Base-by-base conservation (phyloP, 225 moss, liverwort and hornwort genomes). In the Asterella californica region DNA sequence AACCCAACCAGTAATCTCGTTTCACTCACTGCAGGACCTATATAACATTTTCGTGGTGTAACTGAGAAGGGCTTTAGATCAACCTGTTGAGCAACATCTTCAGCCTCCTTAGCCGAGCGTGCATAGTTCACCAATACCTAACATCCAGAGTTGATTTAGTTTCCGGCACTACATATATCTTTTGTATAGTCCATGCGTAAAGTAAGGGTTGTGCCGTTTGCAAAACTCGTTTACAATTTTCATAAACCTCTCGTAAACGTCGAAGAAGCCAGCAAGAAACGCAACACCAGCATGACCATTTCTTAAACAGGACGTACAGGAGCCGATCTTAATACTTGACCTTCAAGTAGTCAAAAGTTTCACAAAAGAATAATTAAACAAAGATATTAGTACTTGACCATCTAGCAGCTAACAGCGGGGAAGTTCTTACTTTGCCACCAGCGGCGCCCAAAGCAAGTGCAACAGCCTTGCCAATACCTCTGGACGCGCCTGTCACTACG, bases 111-210 rank as follows among this genome's bases (percentile, higher is more conserved):
- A 0, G 88, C 76, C 61, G 96, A 96, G 75, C 94, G 91, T 63
- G 94, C 90, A 59, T 96, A 96, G 82, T 94, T 96, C 50, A 96
- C 94, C 75, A 96, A 48, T 30, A 96, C 92, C 94, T 94, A 81
- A 9, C 30, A 48, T 29, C 60, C 62, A 57, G 17, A 30, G 10
- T 27, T 25, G 46, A 11, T 9, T n/a, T 71, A 70, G 14, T 8
- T 32, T 62, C 61, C 4, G 61, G 61, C 61, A 62, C 61, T 62
- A 29, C 27, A 11, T 70, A 11, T 10, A 64, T n/a, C 15, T 5
- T 54, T 4, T 25, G 70, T 46, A 45, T 9, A 17, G 37, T 42
- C 10, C 21, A 10, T 52, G 27, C 61, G 6, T 27, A 4, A 25
- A 61, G n/a, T 10, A 61, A 5, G 27, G 19, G 10, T 9, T 61